phyloP scores from a whole-genome alignment of 768 basidiomycete genomes.

The Termitomyces sp. region DNA sequence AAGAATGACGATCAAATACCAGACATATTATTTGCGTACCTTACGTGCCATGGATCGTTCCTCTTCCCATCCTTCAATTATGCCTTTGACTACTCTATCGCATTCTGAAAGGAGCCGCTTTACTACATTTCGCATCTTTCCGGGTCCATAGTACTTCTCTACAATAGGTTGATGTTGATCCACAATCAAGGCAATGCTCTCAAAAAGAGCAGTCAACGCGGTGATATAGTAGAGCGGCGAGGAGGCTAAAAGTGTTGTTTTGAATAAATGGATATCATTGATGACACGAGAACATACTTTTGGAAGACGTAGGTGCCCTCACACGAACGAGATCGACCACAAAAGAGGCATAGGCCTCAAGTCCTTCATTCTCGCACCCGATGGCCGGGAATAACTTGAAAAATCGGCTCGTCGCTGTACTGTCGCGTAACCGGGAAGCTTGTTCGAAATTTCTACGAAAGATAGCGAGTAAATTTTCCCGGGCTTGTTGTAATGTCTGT shows the following conservation, averaged over 20 bases:
- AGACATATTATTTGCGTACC: constrained; percentile 35
- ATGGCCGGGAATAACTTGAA: constrained; percentile 97
- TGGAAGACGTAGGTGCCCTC: constrained; percentile 72
- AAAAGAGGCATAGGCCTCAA: constrained; percentile 90
- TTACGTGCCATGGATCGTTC: constrained; percentile 82
- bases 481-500: constrained; percentile 74
- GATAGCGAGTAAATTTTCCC: constrained; percentile 69
- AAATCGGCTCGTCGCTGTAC: constrained; percentile 85
- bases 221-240: constrained; percentile 92
- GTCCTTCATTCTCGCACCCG: constrained; percentile 88
- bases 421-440: constrained; percentile 79
- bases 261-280: constrained; percentile 3
- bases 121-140: constrained; percentile 83
- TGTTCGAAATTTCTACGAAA: constrained; percentile 80
- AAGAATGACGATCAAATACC: background rate
- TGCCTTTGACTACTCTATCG: constrained; percentile 73
- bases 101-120: constrained; percentile 77
- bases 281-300: constrained; percentile 49
- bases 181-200: constrained; percentile 92
- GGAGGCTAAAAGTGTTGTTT: constrained; percentile 55
- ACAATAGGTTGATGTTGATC: constrained; percentile 98
- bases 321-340: constrained; percentile 87
- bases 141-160: constrained; percentile 93
- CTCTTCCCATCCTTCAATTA: constrained; percentile 88
- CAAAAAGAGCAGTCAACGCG: constrained; percentile 86